Base-by-base conservation (phyloP, 108 stramenopile genomes). In the Craspedostauros australis region DNA sequence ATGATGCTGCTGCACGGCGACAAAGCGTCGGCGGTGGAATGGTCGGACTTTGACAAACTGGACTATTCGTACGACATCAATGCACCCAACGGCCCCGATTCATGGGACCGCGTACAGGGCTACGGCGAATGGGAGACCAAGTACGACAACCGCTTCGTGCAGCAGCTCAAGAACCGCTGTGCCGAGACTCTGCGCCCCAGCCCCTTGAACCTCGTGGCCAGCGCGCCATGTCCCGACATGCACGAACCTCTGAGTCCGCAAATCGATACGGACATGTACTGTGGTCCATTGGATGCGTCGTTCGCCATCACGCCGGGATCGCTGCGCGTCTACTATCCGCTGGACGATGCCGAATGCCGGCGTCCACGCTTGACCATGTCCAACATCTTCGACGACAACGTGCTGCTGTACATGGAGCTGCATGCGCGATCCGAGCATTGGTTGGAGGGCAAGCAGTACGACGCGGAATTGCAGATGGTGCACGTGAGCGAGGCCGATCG, bases 381-480 rank as follows among this genome's bases (percentile, higher is more conserved):
- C 2, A 44, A 44, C 21, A 33, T 56, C 1, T 39, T 46, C 30
- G 50, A 52, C 22, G 32, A 46, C 23, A 62, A 28, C 26, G 22
- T 49, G 1, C 30, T 68, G 1, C 5, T 30, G 21, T 68, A 39
- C 34, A 50, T 68, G 60, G 67, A 68, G 47, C 11, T 68, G 2
- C 67, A 62, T 48, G 60, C 46, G 4, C 51, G 67, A 32, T 46
- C 53, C n/a, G 67, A 68, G 34, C 67, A 68, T 40, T 44, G 55
- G 45, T 29, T 68, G n/a, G 60, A 61, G 14, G 67, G 67, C 5
- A 46, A 34, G 12, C 67, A 60, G 25, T 68, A 60, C 33, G 67
- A 68, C 34, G 67, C 60, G 24, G 67, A 68, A 26, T 18, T 68
- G 4, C 60, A 68, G 49, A 55, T 58, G 60, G 49, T 62, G 1